Evolutionary conservation across 176 grass and related monocot species (phyloP).

Genomic region (Musa schizocarpa): DNA sequence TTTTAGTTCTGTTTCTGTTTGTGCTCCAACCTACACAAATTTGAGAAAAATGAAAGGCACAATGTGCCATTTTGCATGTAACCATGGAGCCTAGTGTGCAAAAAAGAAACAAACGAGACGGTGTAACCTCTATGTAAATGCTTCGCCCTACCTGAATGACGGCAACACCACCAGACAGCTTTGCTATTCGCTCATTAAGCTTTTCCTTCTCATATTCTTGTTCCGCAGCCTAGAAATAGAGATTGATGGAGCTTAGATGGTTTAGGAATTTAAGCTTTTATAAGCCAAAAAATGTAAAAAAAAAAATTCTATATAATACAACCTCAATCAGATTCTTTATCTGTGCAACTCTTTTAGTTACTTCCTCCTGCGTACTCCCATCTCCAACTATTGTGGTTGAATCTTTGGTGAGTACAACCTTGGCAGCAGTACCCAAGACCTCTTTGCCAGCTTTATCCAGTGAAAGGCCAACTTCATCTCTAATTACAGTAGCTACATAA

Average conservation of each 20-base stretch:
- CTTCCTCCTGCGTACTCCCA: constrained; percentile 78
- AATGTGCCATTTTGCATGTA: not conserved
- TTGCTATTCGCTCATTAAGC: constrained; percentile 91
- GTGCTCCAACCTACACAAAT: constrained; percentile 68
- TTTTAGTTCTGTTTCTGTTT: constrained; percentile 92
- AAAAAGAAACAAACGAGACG: not conserved
- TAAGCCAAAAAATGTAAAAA: too few species aligned
- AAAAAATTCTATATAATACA: constrained; percentile 1
- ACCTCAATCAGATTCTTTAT: constrained; percentile 91
- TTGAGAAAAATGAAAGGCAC: constrained; percentile 1
- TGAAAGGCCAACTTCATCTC: constrained; percentile 84
- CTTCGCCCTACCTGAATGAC: constrained; percentile 75
- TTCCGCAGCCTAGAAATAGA: constrained; percentile 46
- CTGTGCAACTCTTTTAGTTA: constrained; percentile 77
- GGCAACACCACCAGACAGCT: constrained; percentile 92
- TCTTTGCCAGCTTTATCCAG: constrained; percentile 78
- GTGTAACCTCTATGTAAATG: not conserved
- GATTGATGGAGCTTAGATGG: not conserved
- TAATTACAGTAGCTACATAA: constrained; percentile 71
- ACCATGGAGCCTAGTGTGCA: not conserved
- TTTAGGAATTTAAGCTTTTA: not conserved
- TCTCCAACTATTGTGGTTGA: constrained; percentile 89
- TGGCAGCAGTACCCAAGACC: constrained; percentile 74
- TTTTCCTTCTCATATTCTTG: constrained; percentile 98
- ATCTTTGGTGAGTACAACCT: constrained; percentile 81